Conservation (phyloP, 208 protist species). For the Trichomonas vaginalis region DNA sequence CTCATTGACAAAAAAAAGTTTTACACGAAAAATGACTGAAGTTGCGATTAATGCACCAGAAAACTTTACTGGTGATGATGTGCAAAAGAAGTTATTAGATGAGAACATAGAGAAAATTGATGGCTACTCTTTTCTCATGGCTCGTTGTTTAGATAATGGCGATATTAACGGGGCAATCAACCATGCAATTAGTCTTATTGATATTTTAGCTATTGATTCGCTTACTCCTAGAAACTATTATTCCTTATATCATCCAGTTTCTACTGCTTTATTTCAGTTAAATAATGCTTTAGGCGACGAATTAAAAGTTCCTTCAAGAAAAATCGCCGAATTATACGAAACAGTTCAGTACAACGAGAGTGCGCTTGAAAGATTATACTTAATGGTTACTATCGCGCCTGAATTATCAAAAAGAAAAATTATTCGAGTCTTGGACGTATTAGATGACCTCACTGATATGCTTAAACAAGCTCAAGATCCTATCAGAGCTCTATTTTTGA, state of each 20-base stretch:
- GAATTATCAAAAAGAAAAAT: neutral
- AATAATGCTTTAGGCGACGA: neutral
- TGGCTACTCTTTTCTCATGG: neutral
- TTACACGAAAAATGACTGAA: neutral
- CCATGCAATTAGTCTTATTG: neutral
- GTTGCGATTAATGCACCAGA: neutral
- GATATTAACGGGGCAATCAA: neutral
- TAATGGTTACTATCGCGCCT: neutral
- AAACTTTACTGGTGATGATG: neutral
- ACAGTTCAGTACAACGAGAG: neutral
- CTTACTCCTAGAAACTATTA: neutral
- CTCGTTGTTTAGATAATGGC: neutral
- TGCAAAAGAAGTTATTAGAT: neutral
- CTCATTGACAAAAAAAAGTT: neutral
- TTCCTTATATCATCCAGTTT: neutral
- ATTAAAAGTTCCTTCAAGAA: neutral
- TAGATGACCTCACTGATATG: neutral
- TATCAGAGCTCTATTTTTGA: neutral
- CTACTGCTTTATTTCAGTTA: neutral
- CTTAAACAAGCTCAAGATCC: neutral
- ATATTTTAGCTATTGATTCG: neutral
- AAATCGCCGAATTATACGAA: neutral
- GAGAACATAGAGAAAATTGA: neutral
- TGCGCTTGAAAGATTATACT: neutral
- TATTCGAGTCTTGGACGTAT: neutral